These are phyloP conservation scores for Amauroascus verrucosus DNA, from an alignment of 2,329 filamentous ascomycete species.

Conservation along the genomic window DNA sequence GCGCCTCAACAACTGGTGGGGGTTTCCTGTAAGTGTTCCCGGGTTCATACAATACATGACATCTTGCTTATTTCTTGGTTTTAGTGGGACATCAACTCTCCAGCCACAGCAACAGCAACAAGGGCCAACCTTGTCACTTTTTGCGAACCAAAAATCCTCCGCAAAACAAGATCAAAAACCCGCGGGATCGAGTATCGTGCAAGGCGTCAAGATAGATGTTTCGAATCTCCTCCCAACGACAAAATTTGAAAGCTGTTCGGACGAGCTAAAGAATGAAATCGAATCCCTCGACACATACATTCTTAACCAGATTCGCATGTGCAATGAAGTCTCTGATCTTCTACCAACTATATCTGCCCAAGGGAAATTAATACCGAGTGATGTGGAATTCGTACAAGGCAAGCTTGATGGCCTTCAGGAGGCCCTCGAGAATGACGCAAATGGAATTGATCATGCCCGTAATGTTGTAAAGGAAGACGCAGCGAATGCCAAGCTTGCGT, in stretches of 20 bases:
- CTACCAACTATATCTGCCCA: constrained; percentile 53
- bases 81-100: constrained; percentile 17
- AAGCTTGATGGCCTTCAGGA: constrained; percentile 55
- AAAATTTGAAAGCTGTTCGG: constrained; percentile 80
- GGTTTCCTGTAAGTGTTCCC: constrained; percentile 28
- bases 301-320: constrained; percentile 61
- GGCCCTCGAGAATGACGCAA: constrained; percentile 53
- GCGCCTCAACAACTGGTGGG: constrained; percentile 22
- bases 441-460: constrained; percentile 48
- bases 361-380: constrained; percentile 54
- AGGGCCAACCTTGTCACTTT: constrained; percentile 35
- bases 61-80: constrained; percentile 11
- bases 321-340: constrained; percentile 66
- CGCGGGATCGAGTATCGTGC: constrained; percentile 36
- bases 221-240: constrained; percentile 74
- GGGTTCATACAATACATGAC: neutral
- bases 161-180: constrained; percentile 28
- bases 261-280: constrained; percentile 69
- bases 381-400: constrained; percentile 53
- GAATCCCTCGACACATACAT: constrained; percentile 70
- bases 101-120: constrained; percentile 44
- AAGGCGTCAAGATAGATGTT: constrained; percentile 68
- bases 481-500: constrained; percentile 59
- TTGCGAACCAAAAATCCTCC: constrained; percentile 27
- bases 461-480: constrained; percentile 54